Base-by-base conservation (phyloP, 495 filamentous ascomycete species). In the Penicillium bialowiezense region DNA sequence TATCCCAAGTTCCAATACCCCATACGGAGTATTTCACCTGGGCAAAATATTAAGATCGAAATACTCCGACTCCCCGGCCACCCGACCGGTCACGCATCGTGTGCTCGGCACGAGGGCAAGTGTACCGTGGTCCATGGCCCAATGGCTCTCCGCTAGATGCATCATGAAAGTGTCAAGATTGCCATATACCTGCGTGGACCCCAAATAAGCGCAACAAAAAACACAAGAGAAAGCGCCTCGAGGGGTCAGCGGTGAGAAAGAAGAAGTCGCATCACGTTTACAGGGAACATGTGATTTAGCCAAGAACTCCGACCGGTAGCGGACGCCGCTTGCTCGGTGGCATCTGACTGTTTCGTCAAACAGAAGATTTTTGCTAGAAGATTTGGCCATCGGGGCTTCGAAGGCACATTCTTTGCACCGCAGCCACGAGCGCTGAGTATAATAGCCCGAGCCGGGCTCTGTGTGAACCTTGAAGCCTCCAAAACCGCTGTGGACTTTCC, bases 251-350 rank as follows among this genome's bases (percentile, higher is more conserved):
- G 52, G 21, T 3, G 43, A 51, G 34, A 61, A 60, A 9, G 33
- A 38, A 0, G 46, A 31, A 3, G 46, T 41, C 19, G 35, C 23
- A 5, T 21, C 41, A 1, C 52, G 59, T 48, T 66, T 70, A 23
- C 50, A 55, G 13, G 56, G 54, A 19, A 76, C 56, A 54, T 80
- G 75, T 3, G 56, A 67, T 59, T 79, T 79, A 13, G 75, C 74
- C 26, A 80, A 61, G 49, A 79, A 80, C n/a, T 64, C 50, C 71
- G 70, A 77, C 5, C 73, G 67, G 49, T 73, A 80, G 10, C 60
- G 60, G 29, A 80, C 68, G 0, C 73, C 71, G 18, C 61, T 64
- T 5, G 59, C 42, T 3, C 47, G 15, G 15, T 57, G 59, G 2
- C 47, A 56, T n/a, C 61, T 55, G 8, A 75, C 42, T 12, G 52